Evolutionary conservation across 2,329 filamentous ascomycete genomes (phyloP).

Genomic region (Colletotrichum tofieldiae): DNA sequence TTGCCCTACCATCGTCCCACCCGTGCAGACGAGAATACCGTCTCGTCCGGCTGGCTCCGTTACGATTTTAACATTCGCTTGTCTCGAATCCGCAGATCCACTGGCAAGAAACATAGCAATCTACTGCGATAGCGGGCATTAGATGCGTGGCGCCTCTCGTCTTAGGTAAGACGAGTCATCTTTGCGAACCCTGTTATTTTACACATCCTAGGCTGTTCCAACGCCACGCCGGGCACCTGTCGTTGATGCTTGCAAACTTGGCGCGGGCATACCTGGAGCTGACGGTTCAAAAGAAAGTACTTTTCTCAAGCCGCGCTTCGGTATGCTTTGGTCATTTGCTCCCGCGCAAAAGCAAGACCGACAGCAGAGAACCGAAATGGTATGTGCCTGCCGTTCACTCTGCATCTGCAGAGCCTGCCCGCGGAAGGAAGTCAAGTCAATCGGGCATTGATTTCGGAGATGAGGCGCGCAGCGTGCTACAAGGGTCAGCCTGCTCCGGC

Average conservation of each 20-base stretch:
- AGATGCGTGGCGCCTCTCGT: not conserved
- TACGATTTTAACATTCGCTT: conserved; percentile 22
- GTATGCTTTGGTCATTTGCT: conserved; percentile 8
- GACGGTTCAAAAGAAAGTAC: conserved; percentile 4
- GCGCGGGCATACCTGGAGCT: not conserved
- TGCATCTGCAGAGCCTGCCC: not conserved
- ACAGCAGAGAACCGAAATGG: not conserved
- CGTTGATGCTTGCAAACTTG: not conserved
- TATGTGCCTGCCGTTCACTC: conserved; percentile 1
- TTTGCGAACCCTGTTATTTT: not conserved
- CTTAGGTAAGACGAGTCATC: conserved; percentile 20
- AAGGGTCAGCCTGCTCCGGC: conserved; percentile 41
- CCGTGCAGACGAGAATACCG: conserved; percentile 12
- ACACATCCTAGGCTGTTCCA: not conserved
- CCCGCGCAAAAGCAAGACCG: not conserved
- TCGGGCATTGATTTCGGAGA: conserved; percentile 56
- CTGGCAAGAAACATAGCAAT: conserved; percentile 2
- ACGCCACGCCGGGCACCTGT: not conserved
- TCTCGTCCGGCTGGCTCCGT: conserved; percentile 27
- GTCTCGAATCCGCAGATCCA: conserved; percentile 24
- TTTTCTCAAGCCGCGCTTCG: conserved; percentile 3
- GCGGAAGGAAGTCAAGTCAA: conserved; percentile 4
- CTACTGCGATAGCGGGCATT: not conserved
- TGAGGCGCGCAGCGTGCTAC: conserved; percentile 51
- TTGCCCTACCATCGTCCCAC: conserved; percentile 15